A percentile compares a stretch with the other conserved stretches of the same genome.
These are phyloP conservation scores for Lactuca sativa DNA, from an alignment of 129 eudicot species.

Conservation along the genomic window DNA sequence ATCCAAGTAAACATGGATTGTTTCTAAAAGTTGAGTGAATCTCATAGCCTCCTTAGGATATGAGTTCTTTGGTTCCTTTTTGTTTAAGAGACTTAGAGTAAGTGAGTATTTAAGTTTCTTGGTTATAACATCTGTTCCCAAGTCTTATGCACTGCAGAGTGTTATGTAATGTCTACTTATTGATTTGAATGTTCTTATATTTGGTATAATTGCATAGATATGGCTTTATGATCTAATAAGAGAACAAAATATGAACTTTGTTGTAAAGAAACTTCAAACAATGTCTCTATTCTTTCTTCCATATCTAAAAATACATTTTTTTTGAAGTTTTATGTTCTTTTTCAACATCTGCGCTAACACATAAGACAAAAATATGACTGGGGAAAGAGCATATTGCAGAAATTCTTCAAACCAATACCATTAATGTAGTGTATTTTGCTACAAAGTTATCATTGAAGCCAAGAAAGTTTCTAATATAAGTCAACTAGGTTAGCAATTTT, in stretches of 20 bases:
- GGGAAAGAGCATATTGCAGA: conserved; percentile 64
- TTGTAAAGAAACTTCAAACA: too few relatives aligned
- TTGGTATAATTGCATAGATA: too few relatives aligned
- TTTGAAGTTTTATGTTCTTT: background rate
- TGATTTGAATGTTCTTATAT: too few relatives aligned
- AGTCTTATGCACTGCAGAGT: too few relatives aligned
- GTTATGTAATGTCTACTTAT: too few relatives aligned
- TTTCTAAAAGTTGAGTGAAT: background rate
- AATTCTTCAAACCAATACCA: conserved; percentile 75
- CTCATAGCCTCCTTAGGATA: background rate
- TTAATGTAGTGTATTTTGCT: conserved; percentile 72
- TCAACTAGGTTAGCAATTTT: conserved; percentile 38
- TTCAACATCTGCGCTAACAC: background rate
- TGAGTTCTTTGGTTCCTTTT: too few relatives aligned
- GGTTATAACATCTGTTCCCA: too few relatives aligned
- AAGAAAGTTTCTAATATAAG: conserved; percentile 34
- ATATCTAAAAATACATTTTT: background rate
- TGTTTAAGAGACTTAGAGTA: too few relatives aligned
- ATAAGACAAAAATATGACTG: conserved; percentile 35
- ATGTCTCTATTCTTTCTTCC: too few relatives aligned
- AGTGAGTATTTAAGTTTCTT: too few relatives aligned
- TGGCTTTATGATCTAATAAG: too few relatives aligned
- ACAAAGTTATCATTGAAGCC: conserved; percentile 55
- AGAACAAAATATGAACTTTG: too few relatives aligned
- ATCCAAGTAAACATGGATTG: background rate